Evolutionary conservation across 2,329 filamentous ascomycete genomes (phyloP).

Genomic region (Talaromyces pinophilus): DNA sequence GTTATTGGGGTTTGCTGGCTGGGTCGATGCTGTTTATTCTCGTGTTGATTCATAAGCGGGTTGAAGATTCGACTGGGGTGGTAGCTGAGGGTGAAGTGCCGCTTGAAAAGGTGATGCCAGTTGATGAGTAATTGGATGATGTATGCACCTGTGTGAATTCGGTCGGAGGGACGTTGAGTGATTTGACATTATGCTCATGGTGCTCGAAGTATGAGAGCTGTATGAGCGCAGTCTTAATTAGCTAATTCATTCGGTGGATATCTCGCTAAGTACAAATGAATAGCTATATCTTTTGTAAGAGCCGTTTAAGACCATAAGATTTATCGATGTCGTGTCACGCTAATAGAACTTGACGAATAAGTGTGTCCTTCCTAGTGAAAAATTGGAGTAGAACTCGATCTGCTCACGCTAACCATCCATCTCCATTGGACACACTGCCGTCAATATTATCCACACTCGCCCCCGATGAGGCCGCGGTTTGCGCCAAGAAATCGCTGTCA

Average conservation of each 20-base stretch:
- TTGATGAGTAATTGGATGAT: background rate
- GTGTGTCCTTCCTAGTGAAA: background rate
- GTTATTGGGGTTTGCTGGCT: conserved; percentile 27
- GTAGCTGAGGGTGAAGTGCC: conserved; percentile 1
- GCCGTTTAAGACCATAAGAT: background rate
- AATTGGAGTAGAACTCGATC: background rate
- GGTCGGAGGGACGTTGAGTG: background rate
- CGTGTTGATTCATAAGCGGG: conserved; percentile 26
- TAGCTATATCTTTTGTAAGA: background rate
- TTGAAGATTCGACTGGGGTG: conserved; percentile 23
- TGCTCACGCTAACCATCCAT: conserved; percentile 6
- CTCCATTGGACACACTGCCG: background rate
- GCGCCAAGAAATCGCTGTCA: conserved; percentile 33
- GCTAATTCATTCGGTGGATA: background rate
- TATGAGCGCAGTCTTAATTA: background rate
- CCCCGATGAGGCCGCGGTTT: background rate
- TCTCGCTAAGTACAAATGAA: background rate
- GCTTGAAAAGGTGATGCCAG: conserved; percentile 3
- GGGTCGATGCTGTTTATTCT: conserved; percentile 27
- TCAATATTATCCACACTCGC: conserved; percentile 7
- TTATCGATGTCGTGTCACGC: background rate
- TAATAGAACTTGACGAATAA: background rate
- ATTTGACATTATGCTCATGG: background rate
- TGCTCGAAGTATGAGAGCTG: background rate
- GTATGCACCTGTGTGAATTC: background rate